These are phyloP conservation scores for Trichosporon sp. DNA, from an alignment of 1,284 basidiomycete species.

Conservation along the genomic window DNA sequence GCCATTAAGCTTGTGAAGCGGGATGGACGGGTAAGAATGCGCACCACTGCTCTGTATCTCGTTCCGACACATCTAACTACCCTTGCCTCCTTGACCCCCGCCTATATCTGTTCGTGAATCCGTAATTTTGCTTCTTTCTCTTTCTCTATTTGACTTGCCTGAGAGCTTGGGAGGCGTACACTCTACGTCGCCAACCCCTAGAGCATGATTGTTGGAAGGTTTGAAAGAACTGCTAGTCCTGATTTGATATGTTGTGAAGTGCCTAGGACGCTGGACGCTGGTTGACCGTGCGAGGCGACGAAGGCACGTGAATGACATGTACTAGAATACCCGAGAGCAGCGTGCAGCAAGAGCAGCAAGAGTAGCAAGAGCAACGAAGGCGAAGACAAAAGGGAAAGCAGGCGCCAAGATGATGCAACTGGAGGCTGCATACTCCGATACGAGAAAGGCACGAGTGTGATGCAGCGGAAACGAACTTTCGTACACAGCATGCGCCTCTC, in stretches of 20 bases:
- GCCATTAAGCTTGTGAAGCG: background rate
- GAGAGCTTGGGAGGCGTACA: background rate
- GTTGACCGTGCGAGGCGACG: background rate
- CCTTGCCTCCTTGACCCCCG: no score
- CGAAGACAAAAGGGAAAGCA: no score
- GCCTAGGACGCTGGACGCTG: background rate
- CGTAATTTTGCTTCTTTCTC: background rate
- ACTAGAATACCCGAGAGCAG: background rate
- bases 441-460: background rate
- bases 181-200: background rate
- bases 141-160: background rate
- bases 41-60: background rate
- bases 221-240: background rate
- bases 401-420: background rate
- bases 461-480: background rate
- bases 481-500: background rate
- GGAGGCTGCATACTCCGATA: no score
- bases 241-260: background rate
- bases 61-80: background rate
- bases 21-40: background rate
- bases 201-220: background rate
- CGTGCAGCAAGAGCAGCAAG: no score
- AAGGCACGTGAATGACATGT: background rate
- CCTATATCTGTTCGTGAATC: background rate
- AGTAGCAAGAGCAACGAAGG: no score